Evolutionary conservation across 176 grass and related monocot species (phyloP).

Genomic region (Alloteropsis semialata): DNA sequence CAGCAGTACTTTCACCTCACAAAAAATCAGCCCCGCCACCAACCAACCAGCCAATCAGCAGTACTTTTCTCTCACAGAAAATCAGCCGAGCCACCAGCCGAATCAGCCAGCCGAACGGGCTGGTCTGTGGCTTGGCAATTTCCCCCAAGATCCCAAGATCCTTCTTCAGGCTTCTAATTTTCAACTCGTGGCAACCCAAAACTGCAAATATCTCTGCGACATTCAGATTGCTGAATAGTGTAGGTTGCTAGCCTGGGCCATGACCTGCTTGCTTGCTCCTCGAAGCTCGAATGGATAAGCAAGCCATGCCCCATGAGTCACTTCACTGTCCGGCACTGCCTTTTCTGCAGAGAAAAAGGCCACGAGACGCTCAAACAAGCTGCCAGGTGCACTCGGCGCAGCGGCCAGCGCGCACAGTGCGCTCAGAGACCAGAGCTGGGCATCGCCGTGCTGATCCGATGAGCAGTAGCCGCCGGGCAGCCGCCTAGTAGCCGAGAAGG

Average conservation of each 20-base stretch:
- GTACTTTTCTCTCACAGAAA: too few relatives aligned
- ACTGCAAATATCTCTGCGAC: neutral
- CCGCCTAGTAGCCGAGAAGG: neutral
- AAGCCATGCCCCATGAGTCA: neutral
- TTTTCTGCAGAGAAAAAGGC: neutral
- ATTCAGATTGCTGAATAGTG: neutral
- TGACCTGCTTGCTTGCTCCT: too few relatives aligned
- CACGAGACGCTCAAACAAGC: neutral
- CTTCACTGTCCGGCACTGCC: neutral
- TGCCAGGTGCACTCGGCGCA: conserved; percentile 5
- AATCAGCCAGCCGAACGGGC: too few relatives aligned
- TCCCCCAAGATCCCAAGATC: too few relatives aligned
- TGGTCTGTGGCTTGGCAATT: too few relatives aligned
- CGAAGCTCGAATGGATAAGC: conserved; percentile 14
- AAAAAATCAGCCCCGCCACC: too few relatives aligned
- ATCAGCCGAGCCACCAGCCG: too few relatives aligned
- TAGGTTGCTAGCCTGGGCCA: neutral
- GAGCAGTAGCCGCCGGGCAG: neutral
- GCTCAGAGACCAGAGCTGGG: neutral
- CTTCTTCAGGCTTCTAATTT: neutral
- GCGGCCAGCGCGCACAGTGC: neutral
- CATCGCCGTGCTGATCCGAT: neutral
- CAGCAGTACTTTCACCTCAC: too few relatives aligned
- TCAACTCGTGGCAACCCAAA: neutral
- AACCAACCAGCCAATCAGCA: too few relatives aligned